Evolutionary conservation across 106 monocot species (phyloP).

Genomic region (Dioscorea dumetorum): DNA sequence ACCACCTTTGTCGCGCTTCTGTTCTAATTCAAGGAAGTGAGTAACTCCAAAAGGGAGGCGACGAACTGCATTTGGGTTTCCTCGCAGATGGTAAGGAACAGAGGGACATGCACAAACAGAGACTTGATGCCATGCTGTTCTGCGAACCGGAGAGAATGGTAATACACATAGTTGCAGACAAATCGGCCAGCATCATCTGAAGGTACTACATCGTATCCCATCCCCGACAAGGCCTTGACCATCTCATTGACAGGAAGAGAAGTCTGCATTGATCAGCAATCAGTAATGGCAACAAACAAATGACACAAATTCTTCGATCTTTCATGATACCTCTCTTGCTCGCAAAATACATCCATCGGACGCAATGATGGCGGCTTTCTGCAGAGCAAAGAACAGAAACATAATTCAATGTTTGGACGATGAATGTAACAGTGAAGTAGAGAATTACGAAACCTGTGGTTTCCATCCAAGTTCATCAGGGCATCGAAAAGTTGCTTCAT

Average conservation of each 20-base stretch:
- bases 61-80: conserved; percentile 80
- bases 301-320: no score
- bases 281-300: no score
- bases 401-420: background rate
- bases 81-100: conserved; percentile 74
- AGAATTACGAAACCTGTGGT: conserved; percentile 50
- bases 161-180: conserved; percentile 87
- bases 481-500: conserved; percentile 91
- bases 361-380: conserved; percentile 38
- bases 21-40: conserved; percentile 32
- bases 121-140: conserved; percentile 64
- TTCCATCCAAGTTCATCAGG: conserved; percentile 97
- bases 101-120: conserved; percentile 90
- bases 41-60: conserved; percentile 74
- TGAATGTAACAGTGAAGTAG: background rate
- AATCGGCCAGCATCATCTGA: conserved; percentile 78
- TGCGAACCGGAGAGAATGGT: conserved; percentile 74
- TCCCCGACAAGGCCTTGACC: conserved; percentile 27
- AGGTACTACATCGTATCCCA: conserved; percentile 51
- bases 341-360: conserved; percentile 33
- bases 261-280: conserved; percentile 30
- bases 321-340: conserved; percentile 29
- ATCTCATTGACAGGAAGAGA: conserved; percentile 52
- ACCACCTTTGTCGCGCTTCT: background rate
- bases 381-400: background rate